Conservation (phyloP, 768 basidiomycete species). For the Lentinula guzmanii region DNA sequence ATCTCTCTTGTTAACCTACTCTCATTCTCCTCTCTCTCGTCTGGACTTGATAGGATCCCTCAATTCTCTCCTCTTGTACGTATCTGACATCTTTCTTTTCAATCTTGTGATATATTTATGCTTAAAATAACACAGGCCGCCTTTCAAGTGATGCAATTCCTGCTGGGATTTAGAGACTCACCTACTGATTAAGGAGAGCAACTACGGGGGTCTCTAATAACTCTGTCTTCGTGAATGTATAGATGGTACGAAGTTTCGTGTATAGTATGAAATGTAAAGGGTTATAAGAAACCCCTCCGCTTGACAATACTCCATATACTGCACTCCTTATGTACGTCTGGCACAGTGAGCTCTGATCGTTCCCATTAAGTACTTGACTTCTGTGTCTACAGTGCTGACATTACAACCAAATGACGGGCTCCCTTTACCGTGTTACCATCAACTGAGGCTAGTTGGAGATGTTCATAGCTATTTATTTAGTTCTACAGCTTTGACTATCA, state of each 20-base stretch:
- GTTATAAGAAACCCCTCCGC: no score
- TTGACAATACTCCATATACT: no score
- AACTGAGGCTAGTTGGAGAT: no score
- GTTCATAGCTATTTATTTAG: no score
- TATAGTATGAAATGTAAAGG: no score
- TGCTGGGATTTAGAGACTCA: slow-evolving; percentile 55
- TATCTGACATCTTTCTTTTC: not conserved
- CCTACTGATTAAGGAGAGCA: slow-evolving; percentile 17
- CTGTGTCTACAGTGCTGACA: no score
- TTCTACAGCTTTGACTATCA: no score
- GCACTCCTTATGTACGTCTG: no score
- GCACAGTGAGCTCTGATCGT: no score
- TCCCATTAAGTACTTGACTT: no score
- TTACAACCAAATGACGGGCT: no score
- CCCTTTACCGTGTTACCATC: no score
- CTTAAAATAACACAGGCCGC: slow-evolving; percentile 38
- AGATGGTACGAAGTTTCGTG: not conserved
- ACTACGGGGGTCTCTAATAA: not conserved
- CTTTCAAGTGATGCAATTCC: slow-evolving; percentile 62
- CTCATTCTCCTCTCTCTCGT: not conserved
- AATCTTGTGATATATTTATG: not conserved
- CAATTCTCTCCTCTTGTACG: slow-evolving; percentile 59
- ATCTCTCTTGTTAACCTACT: not conserved
- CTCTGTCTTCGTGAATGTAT: not conserved
- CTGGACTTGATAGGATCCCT: slow-evolving; percentile 40